These are phyloP conservation scores for Anisodus acutangulus DNA, from an alignment of 257 asterid genomes.

Conservation along the genomic window DNA sequence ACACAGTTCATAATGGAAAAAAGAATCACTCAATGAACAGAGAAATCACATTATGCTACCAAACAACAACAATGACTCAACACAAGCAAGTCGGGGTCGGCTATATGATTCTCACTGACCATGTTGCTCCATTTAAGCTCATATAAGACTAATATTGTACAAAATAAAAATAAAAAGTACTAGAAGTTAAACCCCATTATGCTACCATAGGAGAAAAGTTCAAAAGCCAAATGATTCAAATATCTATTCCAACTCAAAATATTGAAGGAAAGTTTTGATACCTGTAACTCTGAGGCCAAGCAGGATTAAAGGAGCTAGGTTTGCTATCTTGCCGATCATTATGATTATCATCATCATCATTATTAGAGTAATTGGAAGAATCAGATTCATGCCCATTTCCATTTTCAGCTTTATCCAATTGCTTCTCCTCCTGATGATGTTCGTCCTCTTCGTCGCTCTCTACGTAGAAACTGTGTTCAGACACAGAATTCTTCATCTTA, in stretches of 20 bases:
- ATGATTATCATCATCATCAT: conserved; percentile 40
- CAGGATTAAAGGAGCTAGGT: conserved; percentile 50
- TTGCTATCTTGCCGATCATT: conserved; percentile 47
- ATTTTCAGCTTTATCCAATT: conserved; percentile 42
- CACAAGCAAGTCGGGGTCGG: not conserved
- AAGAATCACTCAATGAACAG: not conserved
- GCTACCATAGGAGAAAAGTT: not conserved
- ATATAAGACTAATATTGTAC: not conserved
- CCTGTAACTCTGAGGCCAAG: conserved; percentile 99
- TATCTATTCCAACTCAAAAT: not conserved
- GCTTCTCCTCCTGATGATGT: conserved; percentile 43
- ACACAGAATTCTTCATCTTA: conserved; percentile 73
- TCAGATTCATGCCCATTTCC: conserved; percentile 65
- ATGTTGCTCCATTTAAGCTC: not conserved
- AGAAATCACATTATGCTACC: not conserved
- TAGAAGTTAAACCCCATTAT: not conserved
- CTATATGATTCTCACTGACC: not conserved
- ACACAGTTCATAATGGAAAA: not conserved
- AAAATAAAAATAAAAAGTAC: not conserved
- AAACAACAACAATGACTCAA: not conserved
- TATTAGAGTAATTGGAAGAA: conserved; percentile 54
- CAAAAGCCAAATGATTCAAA: conserved; percentile 2
- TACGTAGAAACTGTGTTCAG: conserved; percentile 79
- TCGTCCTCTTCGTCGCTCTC: conserved; percentile 84
- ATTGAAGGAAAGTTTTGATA: conserved; percentile 20